Conservation (phyloP, 2,329 filamentous ascomycete species). For the Coniochaeta prunicola region DNA sequence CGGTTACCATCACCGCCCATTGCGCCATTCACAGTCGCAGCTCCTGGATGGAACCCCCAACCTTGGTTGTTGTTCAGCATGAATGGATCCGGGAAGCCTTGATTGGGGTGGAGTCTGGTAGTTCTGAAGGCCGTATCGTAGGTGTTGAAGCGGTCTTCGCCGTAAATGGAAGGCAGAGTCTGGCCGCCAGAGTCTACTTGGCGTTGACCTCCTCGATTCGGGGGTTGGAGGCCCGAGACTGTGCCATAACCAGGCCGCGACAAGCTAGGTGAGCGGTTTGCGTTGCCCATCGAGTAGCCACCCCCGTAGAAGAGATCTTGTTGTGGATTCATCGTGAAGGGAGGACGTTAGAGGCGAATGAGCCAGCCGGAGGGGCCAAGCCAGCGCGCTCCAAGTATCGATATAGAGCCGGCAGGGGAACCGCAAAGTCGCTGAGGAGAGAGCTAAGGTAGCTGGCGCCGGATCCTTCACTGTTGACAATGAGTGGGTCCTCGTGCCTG, state of each 20-base stretch:
- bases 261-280: constrained; percentile 67
- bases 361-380: background rate
- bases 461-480: background rate
- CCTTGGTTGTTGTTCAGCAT: constrained; percentile 59
- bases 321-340: constrained; percentile 39
- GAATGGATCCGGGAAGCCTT: constrained; percentile 27
- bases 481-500: background rate
- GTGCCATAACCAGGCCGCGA: constrained; percentile 55
- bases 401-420: background rate
- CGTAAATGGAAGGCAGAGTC: constrained; percentile 58
- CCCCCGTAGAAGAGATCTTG: constrained; percentile 62
- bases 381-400: background rate
- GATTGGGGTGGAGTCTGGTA: constrained; percentile 28
- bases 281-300: constrained; percentile 47
- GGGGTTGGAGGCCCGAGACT: constrained; percentile 38
- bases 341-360: constrained; percentile 9
- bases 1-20: constrained; percentile 59
- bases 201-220: constrained; percentile 67
- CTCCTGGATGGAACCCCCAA: constrained; percentile 32
- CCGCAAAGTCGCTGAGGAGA: background rate
- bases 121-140: constrained; percentile 50
- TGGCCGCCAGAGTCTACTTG: constrained; percentile 69
- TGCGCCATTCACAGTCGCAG: constrained; percentile 54
- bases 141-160: constrained; percentile 57
- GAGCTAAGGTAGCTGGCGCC: background rate